Evolutionary conservation across 805 yeast species (phyloP).

Genomic region (Suhomyces xylopsoci): DNA sequence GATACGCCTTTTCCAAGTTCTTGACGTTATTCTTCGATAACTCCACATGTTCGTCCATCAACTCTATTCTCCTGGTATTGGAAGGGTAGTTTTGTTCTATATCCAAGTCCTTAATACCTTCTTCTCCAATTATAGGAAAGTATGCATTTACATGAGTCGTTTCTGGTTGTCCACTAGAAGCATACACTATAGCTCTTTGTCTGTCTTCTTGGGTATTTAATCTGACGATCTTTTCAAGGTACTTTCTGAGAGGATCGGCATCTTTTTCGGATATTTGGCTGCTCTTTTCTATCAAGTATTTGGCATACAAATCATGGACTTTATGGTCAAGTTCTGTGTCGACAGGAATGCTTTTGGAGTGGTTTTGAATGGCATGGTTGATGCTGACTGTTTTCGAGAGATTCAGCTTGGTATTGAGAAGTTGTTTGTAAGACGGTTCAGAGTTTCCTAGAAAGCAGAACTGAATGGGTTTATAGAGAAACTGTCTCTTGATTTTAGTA

Average conservation of each 20-base stretch:
- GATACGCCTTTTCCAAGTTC: conserved; percentile 13
- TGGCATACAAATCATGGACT: conserved; percentile 8
- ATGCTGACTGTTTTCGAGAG: background rate
- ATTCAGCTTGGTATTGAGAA: conserved; percentile 9
- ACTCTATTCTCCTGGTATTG: conserved; percentile 1
- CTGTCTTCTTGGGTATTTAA: conserved; percentile 15
- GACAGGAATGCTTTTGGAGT: background rate
- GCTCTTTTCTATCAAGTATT: conserved; percentile 10
- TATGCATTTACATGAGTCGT: background rate
- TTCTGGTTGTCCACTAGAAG: background rate
- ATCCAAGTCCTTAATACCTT: conserved; percentile 7
- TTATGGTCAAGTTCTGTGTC: conserved; percentile 1
- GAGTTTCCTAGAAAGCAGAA: conserved; percentile 18
- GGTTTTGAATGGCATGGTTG: background rate
- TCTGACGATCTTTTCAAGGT: conserved; percentile 14
- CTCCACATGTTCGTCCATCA: conserved; percentile 11
- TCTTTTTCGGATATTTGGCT: conserved; percentile 1
- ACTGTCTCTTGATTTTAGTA: conserved; percentile 13
- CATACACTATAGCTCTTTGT: conserved; percentile 11
- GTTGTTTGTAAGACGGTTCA: conserved; percentile 14
- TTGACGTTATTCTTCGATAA: conserved; percentile 10
- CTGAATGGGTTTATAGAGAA: conserved; percentile 23
- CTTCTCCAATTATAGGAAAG: background rate
- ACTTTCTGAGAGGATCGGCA: conserved; percentile 12
- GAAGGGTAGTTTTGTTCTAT: conserved; percentile 6